Base-by-base conservation (phyloP, 2,329 filamentous ascomycete species). In the Periconia macrospinosa region DNA sequence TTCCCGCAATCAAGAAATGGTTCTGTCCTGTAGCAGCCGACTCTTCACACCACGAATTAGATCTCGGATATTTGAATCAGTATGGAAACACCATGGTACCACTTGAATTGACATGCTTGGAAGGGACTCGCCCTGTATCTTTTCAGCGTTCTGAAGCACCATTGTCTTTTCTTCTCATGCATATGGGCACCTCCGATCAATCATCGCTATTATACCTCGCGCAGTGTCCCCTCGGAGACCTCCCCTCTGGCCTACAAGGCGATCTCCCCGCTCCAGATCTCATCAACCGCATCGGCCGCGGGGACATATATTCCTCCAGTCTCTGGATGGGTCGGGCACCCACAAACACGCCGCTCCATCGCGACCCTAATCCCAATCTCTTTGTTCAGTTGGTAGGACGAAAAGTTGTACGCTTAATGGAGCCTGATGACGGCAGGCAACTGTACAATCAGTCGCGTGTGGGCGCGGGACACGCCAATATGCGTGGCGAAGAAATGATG, bases 401-500 rank as follows among this genome's bases (percentile, higher is more conserved):
- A 48, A 99, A 99, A 73, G 70, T 77, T 0, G 78, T 97, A 15
- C 81, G 92, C n/a, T 70, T 97, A 13, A 79, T 93, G 53, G 76
- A 80, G 5, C 91, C 92, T 0, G 67, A 74, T 0, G 66, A 78
- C 2, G 94, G 94, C 1, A 76, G 82, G 45, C 73, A 65, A 0
- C 69, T 96, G 2, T 96, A 92, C 69, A 78, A 76, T 68, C 30
- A 78, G 83, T n/a, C 51, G 49, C 43, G 48, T 44, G 41, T 50
- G 46, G 18, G 64, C 49, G 65, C 59, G n/a, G 62, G 63, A 50
- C 54, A 76, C 47, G 79, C 78, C 19, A 76, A 75, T 14, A 80
- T 97, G 60, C 82, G 92, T 52, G 89, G 90, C 0, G 81, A 87
- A 11, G 92, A 96, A 69, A 97, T 97, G 92, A 97, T 97, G 92